Evolutionary conservation across 2,329 filamentous ascomycete species (phyloP).

Genomic region (Fusarium pseudoanthophilum): DNA sequence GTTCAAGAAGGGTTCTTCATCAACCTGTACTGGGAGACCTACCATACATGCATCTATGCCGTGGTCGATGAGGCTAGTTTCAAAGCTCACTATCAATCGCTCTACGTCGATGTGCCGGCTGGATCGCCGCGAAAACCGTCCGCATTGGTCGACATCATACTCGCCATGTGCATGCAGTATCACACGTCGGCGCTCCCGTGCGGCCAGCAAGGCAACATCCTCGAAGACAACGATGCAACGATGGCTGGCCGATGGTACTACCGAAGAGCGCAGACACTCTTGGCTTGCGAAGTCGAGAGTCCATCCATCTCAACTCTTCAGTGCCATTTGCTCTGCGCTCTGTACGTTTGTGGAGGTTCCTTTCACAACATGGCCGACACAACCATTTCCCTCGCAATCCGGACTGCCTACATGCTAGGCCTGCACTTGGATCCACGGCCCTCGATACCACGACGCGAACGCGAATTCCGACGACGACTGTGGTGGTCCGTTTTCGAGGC

Average conservation of each 20-base stretch:
- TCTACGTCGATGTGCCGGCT: slow-evolving; percentile 1
- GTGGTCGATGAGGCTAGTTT: slow-evolving; percentile 4
- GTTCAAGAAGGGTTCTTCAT: slow-evolving; percentile 20
- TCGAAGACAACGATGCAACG: slow-evolving; percentile 13
- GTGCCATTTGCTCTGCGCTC: neutral
- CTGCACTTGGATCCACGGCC: neutral
- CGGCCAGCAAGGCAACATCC: neutral
- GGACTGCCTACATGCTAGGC: slow-evolving; percentile 17
- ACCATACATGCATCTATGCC: slow-evolving; percentile 10
- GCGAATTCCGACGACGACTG: neutral
- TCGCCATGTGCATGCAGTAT: slow-evolving; percentile 24
- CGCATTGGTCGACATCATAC: slow-evolving; percentile 7
- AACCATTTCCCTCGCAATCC: neutral
- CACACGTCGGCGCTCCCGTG: neutral
- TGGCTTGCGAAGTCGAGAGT: slow-evolving; percentile 11
- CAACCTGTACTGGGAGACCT: slow-evolving; percentile 15
- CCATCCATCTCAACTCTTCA: slow-evolving; percentile 13
- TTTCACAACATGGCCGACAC: slow-evolving; percentile 25
- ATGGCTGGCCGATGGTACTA: slow-evolving; percentile 21
- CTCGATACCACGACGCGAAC: neutral
- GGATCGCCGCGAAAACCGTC: slow-evolving; percentile 2
- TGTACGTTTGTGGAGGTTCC: slow-evolving; percentile 5
- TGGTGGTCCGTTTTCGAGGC: slow-evolving; percentile 24
- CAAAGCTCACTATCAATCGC: neutral
- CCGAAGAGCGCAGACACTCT: slow-evolving; percentile 5